Base-by-base conservation (phyloP, 192 early-diverging fungal genomes). In the Spinellus fusiger region DNA sequence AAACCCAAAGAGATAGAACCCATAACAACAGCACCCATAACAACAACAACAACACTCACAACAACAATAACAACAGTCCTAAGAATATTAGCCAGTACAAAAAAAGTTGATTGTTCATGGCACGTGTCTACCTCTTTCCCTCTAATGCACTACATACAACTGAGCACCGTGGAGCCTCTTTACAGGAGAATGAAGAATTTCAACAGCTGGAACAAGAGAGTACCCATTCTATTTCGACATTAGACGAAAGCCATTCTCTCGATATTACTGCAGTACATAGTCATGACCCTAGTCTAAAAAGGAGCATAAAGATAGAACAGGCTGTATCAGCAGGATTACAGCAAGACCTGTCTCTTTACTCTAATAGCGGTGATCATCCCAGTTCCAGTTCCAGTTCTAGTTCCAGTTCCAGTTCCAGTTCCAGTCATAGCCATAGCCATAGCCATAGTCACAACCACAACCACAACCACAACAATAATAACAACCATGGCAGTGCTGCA, bases 41-140 rank as follows among this genome's bases (percentile, higher is more conserved):
- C 13, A 44, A 10, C 3, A 44, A 44, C 3, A 52, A 28, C 26
- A 23, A 28, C 23, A 52, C 4, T 9, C 2, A 50, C 8, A 6
- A 5, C 25, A 50, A 48, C 18, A n/a, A 18, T 5, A 48, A 48
- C 47, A 48, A 48, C 47, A 48, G 18, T 5, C 7, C 4, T 9
- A 38, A 38, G 7, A 38, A 38, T 6, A 38, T 9, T 46, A 18
- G 32, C 29, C 32, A 20, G 38, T n/a, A 58, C 38, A 12, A 10
- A 20, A n/a, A n/a, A n/a, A n/a, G n/a, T n/a, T n/a, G n/a, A n/a
- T n/a, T n/a, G n/a, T n/a, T 18, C 44, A 66, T 66, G 64, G 64
- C 64, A 28, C 46, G 64, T 28, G 64, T 66, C 6, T 56, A 66
- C 53, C 54, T 66, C 6, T 66, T 66, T 29, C 49, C 64, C 49